These are phyloP conservation scores for Linnemannia schmuckeri DNA, from an alignment of 192 early-diverging fungal species.

Conservation along the genomic window DNA sequence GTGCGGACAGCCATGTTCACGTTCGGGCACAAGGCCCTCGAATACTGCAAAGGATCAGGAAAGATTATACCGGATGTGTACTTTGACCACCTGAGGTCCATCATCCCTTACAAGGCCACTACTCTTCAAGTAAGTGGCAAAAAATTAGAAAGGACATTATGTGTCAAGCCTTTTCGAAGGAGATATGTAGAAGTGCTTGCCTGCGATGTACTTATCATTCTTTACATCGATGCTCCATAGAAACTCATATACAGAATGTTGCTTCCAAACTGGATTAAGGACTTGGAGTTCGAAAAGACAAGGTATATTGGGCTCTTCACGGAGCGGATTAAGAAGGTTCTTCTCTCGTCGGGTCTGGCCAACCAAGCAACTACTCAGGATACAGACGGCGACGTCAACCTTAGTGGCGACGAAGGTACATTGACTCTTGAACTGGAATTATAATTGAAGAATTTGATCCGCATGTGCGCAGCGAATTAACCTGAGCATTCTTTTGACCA, in stretches of 20 bases:
- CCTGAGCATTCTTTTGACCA: background rate
- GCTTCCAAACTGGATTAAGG: slow-evolving; percentile 37
- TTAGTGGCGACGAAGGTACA: slow-evolving; percentile 42
- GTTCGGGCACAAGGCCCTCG: background rate
- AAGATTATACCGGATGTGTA: background rate
- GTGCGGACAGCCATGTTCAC: background rate
- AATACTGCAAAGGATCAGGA: slow-evolving; percentile 3
- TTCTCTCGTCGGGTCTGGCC: slow-evolving; percentile 16
- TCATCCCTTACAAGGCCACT: background rate
- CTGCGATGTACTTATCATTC: no score
- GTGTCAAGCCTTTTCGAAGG: background rate
- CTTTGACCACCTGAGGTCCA: background rate
- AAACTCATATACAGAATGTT: slow-evolving; percentile 47
- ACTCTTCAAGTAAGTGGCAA: background rate
- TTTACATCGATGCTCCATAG: background rate
- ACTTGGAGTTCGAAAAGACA: slow-evolving; percentile 22
- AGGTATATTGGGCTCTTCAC: slow-evolving; percentile 16
- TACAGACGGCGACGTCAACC: slow-evolving; percentile 32
- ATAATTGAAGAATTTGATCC: background rate
- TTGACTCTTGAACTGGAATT: background rate
- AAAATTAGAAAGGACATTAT: background rate
- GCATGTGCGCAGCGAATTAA: background rate
- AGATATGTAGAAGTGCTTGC: background rate
- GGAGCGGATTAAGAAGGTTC: slow-evolving; percentile 19
- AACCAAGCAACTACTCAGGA: background rate